A percentile compares a stretch with the other conserved stretches of the same genome.
Conservation (phyloP, 164 flowering plant species). For the Umbellularia californica region DNA sequence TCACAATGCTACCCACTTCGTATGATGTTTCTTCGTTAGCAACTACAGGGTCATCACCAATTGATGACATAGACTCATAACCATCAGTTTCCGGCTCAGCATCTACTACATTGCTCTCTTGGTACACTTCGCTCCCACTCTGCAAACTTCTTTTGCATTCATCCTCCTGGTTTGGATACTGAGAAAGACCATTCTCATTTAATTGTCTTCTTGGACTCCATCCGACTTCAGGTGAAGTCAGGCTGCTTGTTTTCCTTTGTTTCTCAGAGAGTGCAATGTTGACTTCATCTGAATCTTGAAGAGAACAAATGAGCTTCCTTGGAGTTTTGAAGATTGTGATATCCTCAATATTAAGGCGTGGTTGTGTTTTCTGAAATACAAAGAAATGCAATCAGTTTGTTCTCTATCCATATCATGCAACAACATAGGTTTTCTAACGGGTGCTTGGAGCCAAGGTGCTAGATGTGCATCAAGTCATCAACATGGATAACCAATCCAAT, state of each 20-base stretch:
- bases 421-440: not conserved
- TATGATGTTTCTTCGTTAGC: slow-evolving; percentile 16
- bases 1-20: slow-evolving; percentile 18
- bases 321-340: slow-evolving; percentile 59
- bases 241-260: slow-evolving; percentile 41
- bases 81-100: slow-evolving; percentile 24
- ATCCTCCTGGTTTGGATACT: slow-evolving; percentile 13
- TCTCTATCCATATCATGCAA: not conserved
- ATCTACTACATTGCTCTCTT: not conserved
- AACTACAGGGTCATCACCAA: slow-evolving; percentile 30
- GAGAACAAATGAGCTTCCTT: slow-evolving; percentile 71
- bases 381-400: not conserved
- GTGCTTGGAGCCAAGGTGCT: not conserved
- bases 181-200: slow-evolving; percentile 17
- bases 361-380: slow-evolving; percentile 48
- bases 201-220: slow-evolving; percentile 34
- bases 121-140: not conserved
- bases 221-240: slow-evolving; percentile 27
- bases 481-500: not conserved
- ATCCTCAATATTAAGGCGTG: slow-evolving; percentile 49
- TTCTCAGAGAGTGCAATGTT: slow-evolving; percentile 31
- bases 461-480: not conserved
- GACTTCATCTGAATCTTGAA: slow-evolving; percentile 47
- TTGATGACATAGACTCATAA: slow-evolving; percentile 65
- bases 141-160: slow-evolving; percentile 10